Percentiles rank a stretch among this genome's conserved stretches.
Conservation (phyloP, 2,329 filamentous ascomycete genomes). For the Colletotrichum musae region DNA sequence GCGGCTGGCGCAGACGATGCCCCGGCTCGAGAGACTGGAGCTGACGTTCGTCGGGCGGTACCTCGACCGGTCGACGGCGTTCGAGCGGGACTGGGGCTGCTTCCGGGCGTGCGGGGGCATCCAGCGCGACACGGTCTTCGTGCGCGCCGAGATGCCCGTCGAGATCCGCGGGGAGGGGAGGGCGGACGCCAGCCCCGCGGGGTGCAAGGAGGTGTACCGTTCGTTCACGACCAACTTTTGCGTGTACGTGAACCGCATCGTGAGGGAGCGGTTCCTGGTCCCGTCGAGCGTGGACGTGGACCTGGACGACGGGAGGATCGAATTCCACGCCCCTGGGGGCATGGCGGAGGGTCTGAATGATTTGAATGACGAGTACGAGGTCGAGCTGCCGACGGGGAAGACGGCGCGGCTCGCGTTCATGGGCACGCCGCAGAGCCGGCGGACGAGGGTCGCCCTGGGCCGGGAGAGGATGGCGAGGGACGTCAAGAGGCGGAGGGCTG, state of each 20-base stretch:
- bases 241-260: slow-evolving; percentile 22
- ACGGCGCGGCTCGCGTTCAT: slow-evolving; percentile 19
- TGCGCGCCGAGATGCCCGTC: slow-evolving; percentile 10
- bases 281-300: not conserved
- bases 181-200: not conserved
- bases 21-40: slow-evolving; percentile 17
- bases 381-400: slow-evolving; percentile 25
- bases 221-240: slow-evolving; percentile 37
- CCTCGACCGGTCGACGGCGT: not conserved
- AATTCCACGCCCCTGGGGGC: not conserved
- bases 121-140: slow-evolving; percentile 17
- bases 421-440: slow-evolving; percentile 24
- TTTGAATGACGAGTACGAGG: not conserved
- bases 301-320: not conserved
- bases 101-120: not conserved
- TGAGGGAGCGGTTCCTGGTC: slow-evolving; percentile 18
- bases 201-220: slow-evolving; percentile 19
- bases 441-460: slow-evolving; percentile 17
- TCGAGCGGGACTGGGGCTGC: not conserved
- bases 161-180: not conserved
- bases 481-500: not conserved
- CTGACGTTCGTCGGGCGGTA: slow-evolving; percentile 21
- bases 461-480: slow-evolving; percentile 1
- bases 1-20: slow-evolving; percentile 8
- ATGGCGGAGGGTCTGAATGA: slow-evolving; percentile 9